A percentile compares a stretch with the other conserved stretches of the same genome.
Evolutionary conservation across 78 protist genomes (phyloP).

Genomic region (Dictyostelium capitatum): DNA sequence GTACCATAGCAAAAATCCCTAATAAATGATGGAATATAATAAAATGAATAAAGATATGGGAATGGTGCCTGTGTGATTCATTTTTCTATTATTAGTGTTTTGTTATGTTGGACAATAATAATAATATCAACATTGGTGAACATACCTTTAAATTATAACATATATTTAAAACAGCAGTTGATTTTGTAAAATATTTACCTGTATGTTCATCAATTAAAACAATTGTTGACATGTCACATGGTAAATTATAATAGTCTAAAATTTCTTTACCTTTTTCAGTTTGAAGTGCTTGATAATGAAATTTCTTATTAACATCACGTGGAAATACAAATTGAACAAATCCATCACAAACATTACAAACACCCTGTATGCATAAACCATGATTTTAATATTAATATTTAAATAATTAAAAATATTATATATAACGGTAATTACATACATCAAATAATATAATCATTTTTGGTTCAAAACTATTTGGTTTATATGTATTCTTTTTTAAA

Average conservation of each 20-base stretch:
- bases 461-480: background rate
- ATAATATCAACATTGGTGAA: too few relatives aligned
- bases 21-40: conserved; percentile 49
- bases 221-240: conserved; percentile 72
- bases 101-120: too few relatives aligned
- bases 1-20: conserved; percentile 65
- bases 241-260: conserved; percentile 41
- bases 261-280: conserved; percentile 74
- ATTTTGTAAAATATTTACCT: conserved; percentile 31
- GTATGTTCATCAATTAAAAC: conserved; percentile 63
- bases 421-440: too few relatives aligned
- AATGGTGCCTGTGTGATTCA: conserved; percentile 20
- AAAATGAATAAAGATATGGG: conserved; percentile 17
- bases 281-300: conserved; percentile 71
- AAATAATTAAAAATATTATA: too few relatives aligned
- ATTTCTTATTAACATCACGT: conserved; percentile 36
- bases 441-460: conserved; percentile 26
- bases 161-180: conserved; percentile 72
- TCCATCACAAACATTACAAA: conserved; percentile 82
- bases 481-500: background rate
- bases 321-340: conserved; percentile 74
- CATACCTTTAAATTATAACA: conserved; percentile 45
- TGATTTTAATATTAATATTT: too few relatives aligned
- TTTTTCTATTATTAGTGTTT: background rate
- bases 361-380: conserved; percentile 45